These are phyloP conservation scores for Clitopilus hobsonii DNA, from an alignment of 768 basidiomycete genomes.

Conservation along the genomic window DNA sequence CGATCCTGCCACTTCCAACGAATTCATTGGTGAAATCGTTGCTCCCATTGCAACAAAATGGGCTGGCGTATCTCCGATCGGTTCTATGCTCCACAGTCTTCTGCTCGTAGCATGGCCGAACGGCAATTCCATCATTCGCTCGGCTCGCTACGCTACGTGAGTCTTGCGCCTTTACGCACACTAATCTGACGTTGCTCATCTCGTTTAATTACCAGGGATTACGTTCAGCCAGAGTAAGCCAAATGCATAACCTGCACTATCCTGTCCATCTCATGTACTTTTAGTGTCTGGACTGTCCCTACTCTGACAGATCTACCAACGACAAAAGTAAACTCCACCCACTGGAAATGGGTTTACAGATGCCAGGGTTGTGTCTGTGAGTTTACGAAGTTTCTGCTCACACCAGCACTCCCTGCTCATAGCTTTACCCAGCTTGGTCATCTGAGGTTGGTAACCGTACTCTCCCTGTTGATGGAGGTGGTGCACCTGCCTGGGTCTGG, in stretches of 20 bases:
- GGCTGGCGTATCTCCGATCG: slow-evolving; percentile 50
- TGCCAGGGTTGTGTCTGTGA: slow-evolving; percentile 63
- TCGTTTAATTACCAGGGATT: slow-evolving; percentile 29
- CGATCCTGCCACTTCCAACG: slow-evolving; percentile 32
- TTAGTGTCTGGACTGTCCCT: slow-evolving; percentile 41
- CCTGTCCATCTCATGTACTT: not conserved
- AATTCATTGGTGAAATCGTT: slow-evolving; percentile 62
- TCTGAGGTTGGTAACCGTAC: slow-evolving; percentile 29
- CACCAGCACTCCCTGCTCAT: not conserved
- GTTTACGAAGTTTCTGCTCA: slow-evolving; percentile 11
- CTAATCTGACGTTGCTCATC: not conserved
- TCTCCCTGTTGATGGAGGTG: slow-evolving; percentile 26
- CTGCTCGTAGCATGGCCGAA: slow-evolving; percentile 62
- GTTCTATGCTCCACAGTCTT: slow-evolving; percentile 50
- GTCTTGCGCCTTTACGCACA: slow-evolving; percentile 15
- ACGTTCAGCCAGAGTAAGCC: slow-evolving; percentile 46
- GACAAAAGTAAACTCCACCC: slow-evolving; percentile 49
- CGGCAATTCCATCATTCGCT: slow-evolving; percentile 44
- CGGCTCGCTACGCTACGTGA: slow-evolving; percentile 50
- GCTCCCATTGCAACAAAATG: slow-evolving; percentile 49
- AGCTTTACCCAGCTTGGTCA: slow-evolving; percentile 27
- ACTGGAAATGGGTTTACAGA: slow-evolving; percentile 66
- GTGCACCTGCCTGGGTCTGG: slow-evolving; percentile 49
- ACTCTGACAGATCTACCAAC: slow-evolving; percentile 46
- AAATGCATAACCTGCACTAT: not conserved